phyloP scores from a whole-genome alignment of 345 rosid genomes.

The Brassica nigra region DNA sequence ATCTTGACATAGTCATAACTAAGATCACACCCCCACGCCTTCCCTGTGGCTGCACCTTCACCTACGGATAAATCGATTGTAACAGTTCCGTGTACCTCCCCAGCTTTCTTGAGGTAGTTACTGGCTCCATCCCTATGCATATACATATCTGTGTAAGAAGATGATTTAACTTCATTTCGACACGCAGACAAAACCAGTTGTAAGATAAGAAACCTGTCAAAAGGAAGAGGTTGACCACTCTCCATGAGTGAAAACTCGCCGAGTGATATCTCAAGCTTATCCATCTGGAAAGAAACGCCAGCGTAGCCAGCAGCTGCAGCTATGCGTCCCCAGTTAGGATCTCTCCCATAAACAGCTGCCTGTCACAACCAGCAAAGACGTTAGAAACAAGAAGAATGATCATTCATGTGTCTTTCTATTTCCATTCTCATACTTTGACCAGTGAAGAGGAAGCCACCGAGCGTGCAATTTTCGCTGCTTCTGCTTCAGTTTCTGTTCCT shows the following conservation, averaged over 20 bases:
- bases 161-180: neutral
- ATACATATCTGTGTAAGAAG: neutral
- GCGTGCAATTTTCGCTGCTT: conserved; percentile 88
- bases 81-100: conserved; percentile 82
- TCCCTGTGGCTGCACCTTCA: conserved; percentile 59
- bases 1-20: conserved; percentile 88
- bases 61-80: conserved; percentile 64
- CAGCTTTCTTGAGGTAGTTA: conserved; percentile 69
- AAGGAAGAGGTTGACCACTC: conserved; percentile 83
- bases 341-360: conserved; percentile 96
- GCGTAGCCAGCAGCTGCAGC: conserved; percentile 97
- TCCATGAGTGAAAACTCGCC: conserved; percentile 88
- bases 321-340: conserved; percentile 96
- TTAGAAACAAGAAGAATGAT: conserved; percentile 13
- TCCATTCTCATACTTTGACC: conserved; percentile 61
- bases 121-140: conserved; percentile 63
- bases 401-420: neutral
- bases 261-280: conserved; percentile 64
- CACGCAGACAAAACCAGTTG: neutral
- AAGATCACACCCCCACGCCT: conserved; percentile 93
- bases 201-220: conserved; percentile 44
- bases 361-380: conserved; percentile 36
- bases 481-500: conserved; percentile 71
- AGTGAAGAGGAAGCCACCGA: conserved; percentile 93
- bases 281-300: conserved; percentile 62